These are phyloP conservation scores for Penicillium sp. DNA, from an alignment of 2,329 filamentous ascomycete genomes.

Conservation along the genomic window DNA sequence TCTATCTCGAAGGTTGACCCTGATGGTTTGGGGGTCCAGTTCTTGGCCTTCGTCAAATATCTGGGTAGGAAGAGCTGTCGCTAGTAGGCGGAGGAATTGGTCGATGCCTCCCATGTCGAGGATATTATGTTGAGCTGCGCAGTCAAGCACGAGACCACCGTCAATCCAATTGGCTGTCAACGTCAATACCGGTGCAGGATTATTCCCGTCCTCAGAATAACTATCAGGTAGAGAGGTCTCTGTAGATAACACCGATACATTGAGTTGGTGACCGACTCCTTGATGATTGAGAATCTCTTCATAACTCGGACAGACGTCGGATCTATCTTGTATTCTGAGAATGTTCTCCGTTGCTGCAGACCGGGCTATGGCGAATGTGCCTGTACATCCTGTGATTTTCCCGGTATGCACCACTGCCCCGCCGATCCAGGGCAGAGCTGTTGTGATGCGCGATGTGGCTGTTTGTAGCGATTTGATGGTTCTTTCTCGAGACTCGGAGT, in stretches of 20 bases:
- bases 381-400: conserved; percentile 13
- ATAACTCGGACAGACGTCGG: conserved; percentile 3
- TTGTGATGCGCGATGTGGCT: conserved; percentile 15
- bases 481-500: conserved; percentile 2
- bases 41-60: background rate
- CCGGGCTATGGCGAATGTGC: conserved; percentile 1
- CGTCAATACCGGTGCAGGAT: conserved; percentile 10
- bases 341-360: background rate
- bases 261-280: background rate
- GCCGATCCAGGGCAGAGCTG: conserved; percentile 28
- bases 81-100: conserved; percentile 29
- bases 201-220: background rate
- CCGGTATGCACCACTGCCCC: conserved; percentile 23
- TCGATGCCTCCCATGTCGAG: conserved; percentile 33
- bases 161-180: conserved; percentile 21
- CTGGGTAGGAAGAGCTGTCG: conserved; percentile 21
- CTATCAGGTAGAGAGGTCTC: conserved; percentile 10
- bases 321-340: conserved; percentile 11
- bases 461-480: conserved; percentile 9
- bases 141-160: conserved; percentile 32
- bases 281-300: conserved; percentile 3
- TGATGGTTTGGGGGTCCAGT: conserved; percentile 15
- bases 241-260: conserved; percentile 1
- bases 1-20: conserved; percentile 4
- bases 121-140: conserved; percentile 36